phyloP scores from a whole-genome alignment of 1,284 basidiomycete species.

The Apiotrichum laibachii region DNA sequence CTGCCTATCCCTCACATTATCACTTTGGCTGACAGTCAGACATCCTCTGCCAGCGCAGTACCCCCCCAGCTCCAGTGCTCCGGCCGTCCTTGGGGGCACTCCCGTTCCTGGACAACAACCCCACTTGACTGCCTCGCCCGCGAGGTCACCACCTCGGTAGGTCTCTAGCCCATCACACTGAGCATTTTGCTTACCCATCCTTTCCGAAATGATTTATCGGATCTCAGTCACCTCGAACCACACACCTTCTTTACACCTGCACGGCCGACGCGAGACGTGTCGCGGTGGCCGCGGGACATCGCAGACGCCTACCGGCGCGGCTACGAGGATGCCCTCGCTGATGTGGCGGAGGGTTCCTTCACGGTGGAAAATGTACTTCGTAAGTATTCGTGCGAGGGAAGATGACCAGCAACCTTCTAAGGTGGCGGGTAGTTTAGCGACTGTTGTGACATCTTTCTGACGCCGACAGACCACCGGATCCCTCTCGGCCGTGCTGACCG shows the following conservation, averaged over 20 bases:
- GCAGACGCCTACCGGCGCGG: constrained; percentile 9
- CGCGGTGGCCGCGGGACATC: constrained; percentile 1
- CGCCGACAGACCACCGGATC: background rate
- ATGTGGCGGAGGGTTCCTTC: constrained; percentile 10
- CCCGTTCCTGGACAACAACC: background rate
- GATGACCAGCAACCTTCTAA: too few relatives aligned
- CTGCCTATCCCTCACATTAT: too few relatives aligned
- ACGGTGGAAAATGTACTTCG: constrained; percentile 12
- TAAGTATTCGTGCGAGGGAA: constrained; percentile 5
- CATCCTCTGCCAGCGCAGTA: background rate
- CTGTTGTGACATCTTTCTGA: background rate
- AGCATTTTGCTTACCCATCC: background rate
- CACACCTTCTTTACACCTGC: constrained; percentile 12
- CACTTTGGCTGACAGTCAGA: background rate
- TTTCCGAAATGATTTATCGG: background rate
- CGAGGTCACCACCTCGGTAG: background rate
- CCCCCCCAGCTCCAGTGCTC: background rate
- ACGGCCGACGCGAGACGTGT: constrained; percentile 1
- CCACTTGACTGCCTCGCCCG: background rate
- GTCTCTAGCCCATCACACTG: background rate
- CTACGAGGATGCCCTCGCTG: constrained; percentile 14
- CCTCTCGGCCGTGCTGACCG: background rate
- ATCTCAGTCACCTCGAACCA: background rate
- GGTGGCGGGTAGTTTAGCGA: too few relatives aligned
- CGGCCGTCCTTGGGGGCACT: background rate